These are phyloP conservation scores for Sporobolomyces roseus DNA, from an alignment of 768 basidiomycete species.

Conservation along the genomic window DNA sequence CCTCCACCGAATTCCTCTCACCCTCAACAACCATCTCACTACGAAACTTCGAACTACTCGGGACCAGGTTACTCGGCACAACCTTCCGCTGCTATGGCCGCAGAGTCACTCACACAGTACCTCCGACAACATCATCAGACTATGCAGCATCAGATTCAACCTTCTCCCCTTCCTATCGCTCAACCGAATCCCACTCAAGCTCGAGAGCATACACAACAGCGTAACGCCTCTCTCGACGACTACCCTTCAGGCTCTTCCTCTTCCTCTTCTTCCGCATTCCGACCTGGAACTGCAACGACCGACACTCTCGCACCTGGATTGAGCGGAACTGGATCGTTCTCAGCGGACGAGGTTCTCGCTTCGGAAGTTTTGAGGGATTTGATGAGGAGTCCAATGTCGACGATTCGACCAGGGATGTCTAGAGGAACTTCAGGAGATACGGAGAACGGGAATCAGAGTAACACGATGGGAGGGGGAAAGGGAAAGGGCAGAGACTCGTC, in stretches of 20 bases:
- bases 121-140: not conserved
- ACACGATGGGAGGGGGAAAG: not conserved
- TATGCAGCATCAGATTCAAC: not conserved
- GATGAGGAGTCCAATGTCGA: conserved; percentile 20
- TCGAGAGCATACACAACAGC: not conserved
- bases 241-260: not conserved
- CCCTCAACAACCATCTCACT: too few relatives aligned
- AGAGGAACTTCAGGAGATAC: conserved; percentile 11
- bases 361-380: conserved; percentile 36
- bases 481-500: not conserved
- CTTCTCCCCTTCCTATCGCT: not conserved
- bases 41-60: too few relatives aligned
- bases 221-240: too few relatives aligned
- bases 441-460: not conserved
- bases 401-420: not conserved
- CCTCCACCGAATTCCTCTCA: not conserved
- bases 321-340: conserved; percentile 28
- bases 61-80: too few relatives aligned
- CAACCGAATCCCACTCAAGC: not conserved
- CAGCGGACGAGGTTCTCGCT: conserved; percentile 40
- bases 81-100: not conserved
- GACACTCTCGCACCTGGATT: conserved; percentile 32
- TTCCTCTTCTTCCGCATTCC: not conserved
- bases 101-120: not conserved
- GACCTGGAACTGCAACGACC: conserved; percentile 3